Base-by-base conservation (phyloP, 306 rosid species). In the Leucaena leucocephala region DNA sequence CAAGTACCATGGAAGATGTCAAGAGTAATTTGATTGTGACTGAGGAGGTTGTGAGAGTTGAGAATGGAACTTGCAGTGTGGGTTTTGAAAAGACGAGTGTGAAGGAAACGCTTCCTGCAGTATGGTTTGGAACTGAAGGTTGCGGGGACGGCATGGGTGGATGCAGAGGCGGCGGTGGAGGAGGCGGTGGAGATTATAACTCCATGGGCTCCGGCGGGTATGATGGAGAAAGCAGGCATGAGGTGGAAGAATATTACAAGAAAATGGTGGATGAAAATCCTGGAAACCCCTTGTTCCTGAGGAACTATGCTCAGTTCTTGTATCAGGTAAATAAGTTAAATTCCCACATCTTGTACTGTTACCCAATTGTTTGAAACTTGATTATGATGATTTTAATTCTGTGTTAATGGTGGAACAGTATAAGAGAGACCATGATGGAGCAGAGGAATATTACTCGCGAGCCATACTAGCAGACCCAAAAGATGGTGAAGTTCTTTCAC, bases 261-360 rank as follows among this genome's bases (percentile, higher is more conserved):
- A 91, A 67, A 74, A 83, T 90, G 96, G 88, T 93, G 54, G 85
- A 86, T 80, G 90, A 87, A 86, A 90, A 93, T 83, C 99, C 98
- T 1, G 93, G 93, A 7, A 85, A 89, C 69, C 79, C 99, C 2
- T 85, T 95, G 87, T 88, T 93, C 74, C 88, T 93, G 22, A 84
- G 97, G 76, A 95, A 95, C 74, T 93, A 93, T 85, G 99, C 99
- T 39, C 85, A 89, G 6, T 90, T 84, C 77, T 43, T 95, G 75
- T 87, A 85, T 81, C 86, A 90, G 97, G 98, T 85, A 1, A 27
- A 27, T 27, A 62, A 79, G 67, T 45, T 44, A 38, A 22, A 61
- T 16, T 48, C 71, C 58, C 44, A 38, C 59, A 2, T 72, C 44
- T 5, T 15, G 42, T 35, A 7, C 0, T 34, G 27, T 27, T 27